phyloP scores from a whole-genome alignment of 768 basidiomycete species.

The Epithele typhae region DNA sequence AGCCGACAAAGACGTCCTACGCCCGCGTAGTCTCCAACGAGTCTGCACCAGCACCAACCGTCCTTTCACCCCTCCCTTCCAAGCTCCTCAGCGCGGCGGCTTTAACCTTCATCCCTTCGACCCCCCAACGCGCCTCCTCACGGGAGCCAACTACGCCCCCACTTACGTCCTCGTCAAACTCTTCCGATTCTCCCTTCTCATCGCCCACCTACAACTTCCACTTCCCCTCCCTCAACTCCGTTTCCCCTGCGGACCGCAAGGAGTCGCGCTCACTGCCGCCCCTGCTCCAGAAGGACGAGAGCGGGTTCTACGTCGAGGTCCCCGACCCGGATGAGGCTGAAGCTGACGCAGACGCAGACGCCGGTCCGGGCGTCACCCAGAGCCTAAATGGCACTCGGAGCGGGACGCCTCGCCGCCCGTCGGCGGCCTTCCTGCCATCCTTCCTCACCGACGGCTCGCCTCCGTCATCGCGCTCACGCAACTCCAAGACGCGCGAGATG shows the following conservation, averaged over 20 bases:
- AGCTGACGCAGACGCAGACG: constrained; percentile 1
- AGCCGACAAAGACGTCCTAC: constrained; percentile 31
- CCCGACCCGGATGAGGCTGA: too few relatives aligned
- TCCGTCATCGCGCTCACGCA: constrained; percentile 29
- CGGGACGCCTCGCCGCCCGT: constrained; percentile 26
- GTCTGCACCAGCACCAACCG: constrained; percentile 10
- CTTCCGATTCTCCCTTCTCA: constrained; percentile 16
- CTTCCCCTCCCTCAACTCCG: constrained; percentile 42
- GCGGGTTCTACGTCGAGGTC: constrained; percentile 44
- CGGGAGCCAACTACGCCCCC: constrained; percentile 13
- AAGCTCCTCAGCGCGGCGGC: constrained; percentile 26
- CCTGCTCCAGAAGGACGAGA: constrained; percentile 47
- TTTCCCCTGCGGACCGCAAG: constrained; percentile 25
- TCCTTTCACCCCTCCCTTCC: constrained; percentile 19
- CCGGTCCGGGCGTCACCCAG: constrained; percentile 1
- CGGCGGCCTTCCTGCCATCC: constrained; percentile 40
- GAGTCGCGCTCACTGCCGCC: constrained; percentile 29
- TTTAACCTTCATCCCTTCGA: constrained; percentile 22
- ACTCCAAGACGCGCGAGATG: constrained; percentile 57
- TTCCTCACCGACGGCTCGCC: constrained; percentile 39
- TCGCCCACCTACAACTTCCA: constrained; percentile 35
- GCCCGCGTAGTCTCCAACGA: constrained; percentile 32
- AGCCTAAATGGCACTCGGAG: constrained; percentile 27
- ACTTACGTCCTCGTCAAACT: constrained; percentile 13
- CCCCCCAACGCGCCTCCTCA: constrained; percentile 1